phyloP scores from a whole-genome alignment of 2,329 filamentous ascomycete species.

The Beauveria medogensis region DNA sequence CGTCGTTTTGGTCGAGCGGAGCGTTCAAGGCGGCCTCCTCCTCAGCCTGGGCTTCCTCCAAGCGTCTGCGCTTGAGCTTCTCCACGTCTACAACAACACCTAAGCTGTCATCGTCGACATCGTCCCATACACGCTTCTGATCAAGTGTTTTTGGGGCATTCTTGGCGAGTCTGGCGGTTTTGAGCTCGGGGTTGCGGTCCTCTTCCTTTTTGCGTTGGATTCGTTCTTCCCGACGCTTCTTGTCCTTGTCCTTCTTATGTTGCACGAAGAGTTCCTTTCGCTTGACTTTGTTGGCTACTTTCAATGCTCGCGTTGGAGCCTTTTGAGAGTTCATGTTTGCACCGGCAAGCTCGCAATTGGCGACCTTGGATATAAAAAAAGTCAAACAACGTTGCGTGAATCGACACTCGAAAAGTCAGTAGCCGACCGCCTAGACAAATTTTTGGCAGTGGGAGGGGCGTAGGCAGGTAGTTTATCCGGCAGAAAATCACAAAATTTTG shows the following conservation, averaged over 20 bases:
- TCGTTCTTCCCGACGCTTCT: constrained; percentile 66
- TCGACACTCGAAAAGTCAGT: constrained; percentile 4
- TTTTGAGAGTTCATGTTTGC: constrained; percentile 27
- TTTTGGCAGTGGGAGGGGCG: constrained; percentile 14
- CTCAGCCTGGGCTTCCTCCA: constrained; percentile 45
- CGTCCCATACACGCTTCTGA: constrained; percentile 84
- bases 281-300: constrained; percentile 67
- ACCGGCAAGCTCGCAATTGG: background rate
- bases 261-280: constrained; percentile 71
- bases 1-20: constrained; percentile 24
- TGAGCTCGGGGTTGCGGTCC: constrained; percentile 69
- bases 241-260: constrained; percentile 69
- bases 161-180: constrained; percentile 61
- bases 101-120: constrained; percentile 55
- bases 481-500: constrained; percentile 31
- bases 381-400: background rate
- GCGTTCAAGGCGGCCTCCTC: constrained; percentile 40
- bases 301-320: constrained; percentile 30
- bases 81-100: constrained; percentile 50
- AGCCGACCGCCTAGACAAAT: constrained; percentile 8
- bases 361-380: background rate
- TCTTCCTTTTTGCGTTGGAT: constrained; percentile 79
- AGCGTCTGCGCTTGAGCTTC: constrained; percentile 47
- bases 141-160: constrained; percentile 80
- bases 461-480: constrained; percentile 12